A percentile compares a stretch with the other conserved stretches of the same genome.
Conservation (phyloP, 1,139 yeast genomes). For the Wickerhamiella pararugosa region DNA sequence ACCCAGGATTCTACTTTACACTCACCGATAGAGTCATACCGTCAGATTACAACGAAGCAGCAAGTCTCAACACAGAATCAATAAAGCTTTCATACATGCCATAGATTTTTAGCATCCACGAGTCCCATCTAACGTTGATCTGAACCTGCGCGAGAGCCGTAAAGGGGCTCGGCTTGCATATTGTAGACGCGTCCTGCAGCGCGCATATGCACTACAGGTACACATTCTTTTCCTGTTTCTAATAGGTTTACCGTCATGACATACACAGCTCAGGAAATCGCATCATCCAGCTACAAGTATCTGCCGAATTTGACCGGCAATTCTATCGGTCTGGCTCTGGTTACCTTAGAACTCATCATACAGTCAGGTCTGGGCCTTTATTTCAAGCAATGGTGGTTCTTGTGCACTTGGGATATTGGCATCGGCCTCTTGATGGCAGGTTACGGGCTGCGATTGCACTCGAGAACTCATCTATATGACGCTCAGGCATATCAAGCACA, state of each 20-base stretch:
- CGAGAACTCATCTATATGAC: conserved; percentile 28
- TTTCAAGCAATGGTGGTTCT: conserved; percentile 63
- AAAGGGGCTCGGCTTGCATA: too few species aligned
- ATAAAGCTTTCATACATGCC: too few species aligned
- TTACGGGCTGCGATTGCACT: conserved; percentile 46
- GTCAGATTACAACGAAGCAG: conserved; percentile 21
- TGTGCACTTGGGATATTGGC: conserved; percentile 46
- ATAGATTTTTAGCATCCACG: too few species aligned
- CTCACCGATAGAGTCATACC: too few species aligned
- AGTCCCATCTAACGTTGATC: too few species aligned
- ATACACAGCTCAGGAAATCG: conserved; percentile 1
- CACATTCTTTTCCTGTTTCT: too few species aligned
- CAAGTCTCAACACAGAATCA: too few species aligned
- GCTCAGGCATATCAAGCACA: conserved; percentile 44
- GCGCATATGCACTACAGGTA: too few species aligned
- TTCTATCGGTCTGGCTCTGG: conserved; percentile 34
- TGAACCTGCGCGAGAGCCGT: too few species aligned
- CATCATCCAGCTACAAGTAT: conserved; percentile 8
- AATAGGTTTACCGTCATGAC: background rate
- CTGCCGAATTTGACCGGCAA: conserved; percentile 29
- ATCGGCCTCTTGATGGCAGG: conserved; percentile 54
- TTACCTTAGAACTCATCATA: conserved; percentile 29
- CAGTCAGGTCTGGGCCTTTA: conserved; percentile 31
- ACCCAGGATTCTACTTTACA: conserved; percentile 38
- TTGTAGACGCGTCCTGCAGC: too few species aligned